Evolutionary conservation across 805 yeast species (phyloP).

Genomic region (Myxozyma lipomycoides): DNA sequence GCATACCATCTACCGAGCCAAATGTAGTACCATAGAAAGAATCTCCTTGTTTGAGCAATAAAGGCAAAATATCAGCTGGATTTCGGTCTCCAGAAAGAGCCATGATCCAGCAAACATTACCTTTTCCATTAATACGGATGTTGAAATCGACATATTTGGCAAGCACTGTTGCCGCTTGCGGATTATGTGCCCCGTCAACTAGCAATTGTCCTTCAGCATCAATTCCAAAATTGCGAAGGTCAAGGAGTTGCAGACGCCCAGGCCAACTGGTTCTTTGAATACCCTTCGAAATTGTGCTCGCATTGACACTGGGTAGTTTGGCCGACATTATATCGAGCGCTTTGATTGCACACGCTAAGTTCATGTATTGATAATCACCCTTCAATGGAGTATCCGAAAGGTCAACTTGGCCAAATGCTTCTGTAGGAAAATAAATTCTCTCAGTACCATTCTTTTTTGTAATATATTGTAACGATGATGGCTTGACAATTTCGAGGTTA

Average conservation of each 20-base stretch:
- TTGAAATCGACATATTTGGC: conserved; percentile 47
- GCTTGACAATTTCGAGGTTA: conserved; percentile 2
- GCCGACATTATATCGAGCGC: conserved; percentile 41
- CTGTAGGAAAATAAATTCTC: conserved; percentile 1
- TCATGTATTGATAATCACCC: conserved; percentile 70
- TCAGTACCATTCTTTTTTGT: not conserved
- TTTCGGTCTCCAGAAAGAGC: conserved; percentile 77
- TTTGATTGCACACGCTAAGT: conserved; percentile 63
- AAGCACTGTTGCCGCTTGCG: conserved; percentile 74
- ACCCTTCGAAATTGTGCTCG: conserved; percentile 47
- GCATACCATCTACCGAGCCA: conserved; percentile 79
- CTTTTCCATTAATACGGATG: conserved; percentile 27
- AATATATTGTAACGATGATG: not conserved
- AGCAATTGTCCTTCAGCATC: conserved; percentile 40
- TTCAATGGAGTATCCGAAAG: conserved; percentile 51
- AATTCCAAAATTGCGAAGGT: not conserved
- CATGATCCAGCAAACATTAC: conserved; percentile 54
- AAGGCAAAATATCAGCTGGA: conserved; percentile 47
- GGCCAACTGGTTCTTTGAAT: conserved; percentile 67
- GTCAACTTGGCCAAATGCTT: conserved; percentile 35
- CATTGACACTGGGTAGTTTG: conserved; percentile 36
- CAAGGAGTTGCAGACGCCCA: conserved; percentile 67
- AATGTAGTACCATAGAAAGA: conserved; percentile 60
- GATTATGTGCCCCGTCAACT: conserved; percentile 92
- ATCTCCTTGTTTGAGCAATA: conserved; percentile 52